These are phyloP conservation scores for Carnegiea gigantea DNA, from an alignment of 179 eudicot genomes.

Conservation along the genomic window DNA sequence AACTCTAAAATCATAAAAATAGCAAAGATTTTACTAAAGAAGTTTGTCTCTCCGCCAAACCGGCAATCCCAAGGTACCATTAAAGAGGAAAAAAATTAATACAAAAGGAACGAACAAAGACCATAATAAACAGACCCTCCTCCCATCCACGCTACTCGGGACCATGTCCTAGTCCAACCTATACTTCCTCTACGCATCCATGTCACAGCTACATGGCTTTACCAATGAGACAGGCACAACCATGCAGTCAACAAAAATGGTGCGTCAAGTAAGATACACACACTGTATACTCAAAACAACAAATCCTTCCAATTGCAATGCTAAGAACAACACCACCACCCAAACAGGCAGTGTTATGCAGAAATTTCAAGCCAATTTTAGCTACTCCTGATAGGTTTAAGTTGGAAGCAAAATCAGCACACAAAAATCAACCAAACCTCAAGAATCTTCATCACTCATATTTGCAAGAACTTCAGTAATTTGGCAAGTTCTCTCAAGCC, in stretches of 20 bases:
- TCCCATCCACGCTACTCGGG: not conserved
- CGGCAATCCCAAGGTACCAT: too few species aligned
- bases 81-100: too few species aligned
- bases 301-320: not conserved
- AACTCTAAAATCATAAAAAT: too few species aligned
- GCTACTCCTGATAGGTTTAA: not conserved
- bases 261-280: too few species aligned
- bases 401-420: conserved; percentile 1
- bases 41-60: too few species aligned
- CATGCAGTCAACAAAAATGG: not conserved
- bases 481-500: not conserved
- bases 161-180: not conserved
- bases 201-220: not conserved
- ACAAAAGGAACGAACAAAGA: too few species aligned
- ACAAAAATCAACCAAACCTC: not conserved
- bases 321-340: not conserved
- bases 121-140: too few species aligned
- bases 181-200: not conserved
- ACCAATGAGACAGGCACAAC: not conserved
- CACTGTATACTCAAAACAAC: not conserved
- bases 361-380: not conserved
- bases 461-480: not conserved
- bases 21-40: too few species aligned
- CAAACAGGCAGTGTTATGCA: not conserved
- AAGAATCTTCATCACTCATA: not conserved